phyloP scores from a whole-genome alignment of 2,329 filamentous ascomycete species.

The Aureobasidium sp. region DNA sequence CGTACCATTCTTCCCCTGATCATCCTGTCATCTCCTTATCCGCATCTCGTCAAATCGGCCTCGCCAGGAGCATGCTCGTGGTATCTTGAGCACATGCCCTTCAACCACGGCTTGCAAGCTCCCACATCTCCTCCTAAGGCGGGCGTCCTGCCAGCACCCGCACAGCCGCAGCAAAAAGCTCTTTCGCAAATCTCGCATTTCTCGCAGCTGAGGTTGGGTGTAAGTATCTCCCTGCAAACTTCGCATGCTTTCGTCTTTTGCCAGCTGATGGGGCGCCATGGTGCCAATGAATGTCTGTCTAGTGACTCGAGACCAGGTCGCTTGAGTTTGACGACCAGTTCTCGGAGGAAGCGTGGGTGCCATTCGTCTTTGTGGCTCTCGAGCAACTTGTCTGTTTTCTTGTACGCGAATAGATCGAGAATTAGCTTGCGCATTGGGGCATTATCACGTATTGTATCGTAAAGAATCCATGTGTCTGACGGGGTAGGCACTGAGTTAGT shows the following conservation, averaged over 20 bases:
- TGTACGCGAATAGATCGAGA: conserved; percentile 46
- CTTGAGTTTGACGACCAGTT: conserved; percentile 41
- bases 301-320: conserved; percentile 38
- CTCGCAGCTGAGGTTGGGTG: conserved; percentile 32
- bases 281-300: conserved; percentile 34
- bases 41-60: neutral
- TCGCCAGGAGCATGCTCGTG: conserved; percentile 28
- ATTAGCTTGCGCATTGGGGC: conserved; percentile 37
- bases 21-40: neutral
- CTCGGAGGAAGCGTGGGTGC: conserved; percentile 43
- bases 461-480: conserved; percentile 42
- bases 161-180: conserved; percentile 37
- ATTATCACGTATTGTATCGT: conserved; percentile 36
- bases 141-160: conserved; percentile 23
- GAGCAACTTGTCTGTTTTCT: conserved; percentile 45
- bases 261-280: conserved; percentile 34
- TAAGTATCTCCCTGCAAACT: conserved; percentile 33
- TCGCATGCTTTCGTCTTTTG: conserved; percentile 31
- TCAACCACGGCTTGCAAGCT: conserved; percentile 33
- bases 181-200: conserved; percentile 37
- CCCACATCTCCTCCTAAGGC: conserved; percentile 27
- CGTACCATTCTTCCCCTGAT: neutral
- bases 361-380: conserved; percentile 41
- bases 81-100: conserved; percentile 30
- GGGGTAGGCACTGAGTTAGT: conserved; percentile 47